Conservation (phyloP, 148 eudicot species). For the Vaccinium corymbosum region DNA sequence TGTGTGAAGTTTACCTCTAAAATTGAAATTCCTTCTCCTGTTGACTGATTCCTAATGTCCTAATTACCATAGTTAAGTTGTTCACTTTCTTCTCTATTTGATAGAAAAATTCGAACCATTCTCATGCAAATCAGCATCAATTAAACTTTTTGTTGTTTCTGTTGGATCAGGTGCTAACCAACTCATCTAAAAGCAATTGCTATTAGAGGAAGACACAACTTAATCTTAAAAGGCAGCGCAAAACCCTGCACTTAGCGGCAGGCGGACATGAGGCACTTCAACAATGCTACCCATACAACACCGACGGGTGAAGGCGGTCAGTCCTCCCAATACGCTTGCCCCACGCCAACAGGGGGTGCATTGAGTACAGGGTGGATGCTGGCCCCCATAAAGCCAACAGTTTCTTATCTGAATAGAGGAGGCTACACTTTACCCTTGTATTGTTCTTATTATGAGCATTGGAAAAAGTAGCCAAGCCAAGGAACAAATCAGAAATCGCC, state of each 20-base stretch:
- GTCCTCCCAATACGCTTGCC: too few relatives aligned
- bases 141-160: neutral
- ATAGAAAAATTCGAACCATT: neutral
- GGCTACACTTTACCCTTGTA: neutral
- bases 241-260: too few relatives aligned
- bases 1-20: neutral
- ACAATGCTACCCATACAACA: too few relatives aligned
- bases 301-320: too few relatives aligned
- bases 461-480: neutral
- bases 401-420: neutral
- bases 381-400: too few relatives aligned
- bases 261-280: too few relatives aligned
- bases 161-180: too few relatives aligned
- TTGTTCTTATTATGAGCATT: neutral
- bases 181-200: too few relatives aligned
- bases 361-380: too few relatives aligned
- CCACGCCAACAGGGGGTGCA: too few relatives aligned
- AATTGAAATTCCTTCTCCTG: neutral
- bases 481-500: neutral
- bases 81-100: neutral
- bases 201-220: too few relatives aligned
- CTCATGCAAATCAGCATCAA: neutral
- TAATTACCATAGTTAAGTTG: neutral
- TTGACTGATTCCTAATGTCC: neutral
- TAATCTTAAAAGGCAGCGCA: too few relatives aligned